Evolutionary conservation across 2,329 filamentous ascomycete genomes (phyloP), one percentile per base, ranked within the genome.

Genomic region (Scedosporium boydii): DNA sequence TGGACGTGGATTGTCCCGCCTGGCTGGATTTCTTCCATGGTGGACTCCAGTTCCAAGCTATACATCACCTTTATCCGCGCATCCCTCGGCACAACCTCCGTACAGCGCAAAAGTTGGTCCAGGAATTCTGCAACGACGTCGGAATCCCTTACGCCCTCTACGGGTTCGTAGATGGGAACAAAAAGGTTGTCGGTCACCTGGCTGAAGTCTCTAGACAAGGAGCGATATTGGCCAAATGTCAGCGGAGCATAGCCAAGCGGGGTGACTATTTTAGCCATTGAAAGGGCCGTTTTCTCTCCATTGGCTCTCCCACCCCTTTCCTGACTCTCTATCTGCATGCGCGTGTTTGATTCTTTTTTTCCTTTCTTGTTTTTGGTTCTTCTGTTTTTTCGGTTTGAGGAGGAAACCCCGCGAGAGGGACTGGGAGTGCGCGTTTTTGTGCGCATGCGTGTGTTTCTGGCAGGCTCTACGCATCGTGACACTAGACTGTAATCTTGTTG

Each of bases 21-120:
- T 96, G 92, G 91, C 80, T 96, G 12, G 91, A 96, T 71, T 96
- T 92, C 71, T 84, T 96, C 73, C 91, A 96, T 68, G 91, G 91
- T 23, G 92, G 91, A 3, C 77, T 96, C 65, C 92, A 96, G 73
- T 96, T 96, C 74, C 91, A 96, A 74, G 91, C 88, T 6, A 87
- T 96, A 60, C 91, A 96, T 70, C 91, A 96, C 71, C 77, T 96
- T 23, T 96, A 87, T 71, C 91, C 91, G 1, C 84, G 91, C 10
- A 86, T 96, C 65, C 92, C 92, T 9, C 82, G 91, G 51, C 91
- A 96, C 73, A 96, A 96, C 72, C 81, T 96, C 60, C 86, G 91
- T 57, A 78, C 78, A 63, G 83, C 88, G 3, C 91, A 95, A 75
- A 85, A 82, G 68, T 78, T 95, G 42, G 90, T 96, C 9, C 81